Base-by-base conservation (phyloP, 75 land plant species). In the Chamaecyparis obtusa region DNA sequence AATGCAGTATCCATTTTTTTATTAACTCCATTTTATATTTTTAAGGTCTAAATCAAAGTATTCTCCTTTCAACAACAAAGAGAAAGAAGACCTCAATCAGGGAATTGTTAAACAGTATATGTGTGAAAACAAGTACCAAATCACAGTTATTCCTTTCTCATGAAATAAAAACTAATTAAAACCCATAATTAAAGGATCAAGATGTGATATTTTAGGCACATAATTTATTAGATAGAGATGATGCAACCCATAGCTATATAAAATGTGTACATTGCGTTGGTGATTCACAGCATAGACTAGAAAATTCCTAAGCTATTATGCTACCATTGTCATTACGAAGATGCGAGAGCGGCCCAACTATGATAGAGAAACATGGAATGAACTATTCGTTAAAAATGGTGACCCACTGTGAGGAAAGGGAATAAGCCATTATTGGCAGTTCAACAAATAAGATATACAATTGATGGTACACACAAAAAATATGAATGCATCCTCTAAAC, bases 401-500 rank as follows among this genome's bases (percentile, higher is more conserved):
- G 43, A 9, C 17, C 79, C 43, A 17, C 41, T 21, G 7, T 17
- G 21, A 19, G 43, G 21, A 77, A 15, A 77, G 80, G 44, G 79
- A 76, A 36, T 76, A 17, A 76, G 7, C 19, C 78, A 76, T 16
- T 37, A 76, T 35, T 76, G 79, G 43, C 79, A 76, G 43, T 76
- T 76, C 79, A 75, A 75, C 39, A 75, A 75, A 35, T 37, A 35
- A 35, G 78, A 75, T 37, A 77, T 77, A 36, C 79, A 15, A 36
- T 7, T 39, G 13, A 77, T 37, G 24, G 37, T 16, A 21, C 79
- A 77, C 41, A 77, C 16, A 37, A 36, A 77, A 77, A 16, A 36
- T 19, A 77, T 77, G 21, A 36, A 77, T 77, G 43, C 79, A 16
- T 77, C 79, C 41, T 77, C 79, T 77, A 37, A 77, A 39, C 79